phyloP scores from a whole-genome alignment of 192 early-diverging fungal genomes.

The Umbelopsis sp. region DNA sequence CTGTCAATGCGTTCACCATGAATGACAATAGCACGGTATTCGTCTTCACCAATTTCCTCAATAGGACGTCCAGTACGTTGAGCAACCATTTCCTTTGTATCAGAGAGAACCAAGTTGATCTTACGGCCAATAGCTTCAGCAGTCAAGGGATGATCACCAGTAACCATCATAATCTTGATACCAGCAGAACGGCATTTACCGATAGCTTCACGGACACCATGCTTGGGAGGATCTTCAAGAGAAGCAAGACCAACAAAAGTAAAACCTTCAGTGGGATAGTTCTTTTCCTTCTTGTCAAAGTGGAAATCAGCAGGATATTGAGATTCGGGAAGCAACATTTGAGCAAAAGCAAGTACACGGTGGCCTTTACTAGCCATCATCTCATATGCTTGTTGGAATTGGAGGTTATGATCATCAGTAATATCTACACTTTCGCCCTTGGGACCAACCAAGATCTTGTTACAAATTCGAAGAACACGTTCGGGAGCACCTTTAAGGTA shows the following conservation, averaged over 20 bases:
- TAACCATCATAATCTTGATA: slow-evolving; percentile 99
- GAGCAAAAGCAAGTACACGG: slow-evolving; percentile 92
- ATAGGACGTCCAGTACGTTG: slow-evolving; percentile 61
- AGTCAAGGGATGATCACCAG: slow-evolving; percentile 94
- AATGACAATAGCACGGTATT: slow-evolving; percentile 88
- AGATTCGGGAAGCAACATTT: slow-evolving; percentile 64
- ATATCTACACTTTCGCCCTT: slow-evolving; percentile 58
- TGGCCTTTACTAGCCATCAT: slow-evolving; percentile 93
- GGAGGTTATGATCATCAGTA: slow-evolving; percentile 62
- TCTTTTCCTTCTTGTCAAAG: slow-evolving; percentile 77
- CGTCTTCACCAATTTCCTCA: slow-evolving; percentile 72
- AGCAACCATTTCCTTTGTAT: slow-evolving; percentile 82
- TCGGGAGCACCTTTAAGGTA: slow-evolving; percentile 97
- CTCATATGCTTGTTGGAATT: slow-evolving; percentile 80
- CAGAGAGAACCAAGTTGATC: slow-evolving; percentile 91
- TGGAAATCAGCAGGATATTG: slow-evolving; percentile 73
- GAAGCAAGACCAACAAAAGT: slow-evolving; percentile 85
- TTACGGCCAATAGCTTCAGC: slow-evolving; percentile 96
- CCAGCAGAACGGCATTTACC: slow-evolving; percentile 90
- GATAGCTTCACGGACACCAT: slow-evolving; percentile 98
- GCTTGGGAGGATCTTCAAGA: slow-evolving; percentile 97
- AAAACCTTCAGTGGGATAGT: slow-evolving; percentile 68
- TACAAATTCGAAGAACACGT: slow-evolving; percentile 83
- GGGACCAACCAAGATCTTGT: slow-evolving; percentile 63
- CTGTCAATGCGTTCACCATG: slow-evolving; percentile 88